phyloP scores from a whole-genome alignment of 1,284 basidiomycete species.

The Tilletia walkeri region DNA sequence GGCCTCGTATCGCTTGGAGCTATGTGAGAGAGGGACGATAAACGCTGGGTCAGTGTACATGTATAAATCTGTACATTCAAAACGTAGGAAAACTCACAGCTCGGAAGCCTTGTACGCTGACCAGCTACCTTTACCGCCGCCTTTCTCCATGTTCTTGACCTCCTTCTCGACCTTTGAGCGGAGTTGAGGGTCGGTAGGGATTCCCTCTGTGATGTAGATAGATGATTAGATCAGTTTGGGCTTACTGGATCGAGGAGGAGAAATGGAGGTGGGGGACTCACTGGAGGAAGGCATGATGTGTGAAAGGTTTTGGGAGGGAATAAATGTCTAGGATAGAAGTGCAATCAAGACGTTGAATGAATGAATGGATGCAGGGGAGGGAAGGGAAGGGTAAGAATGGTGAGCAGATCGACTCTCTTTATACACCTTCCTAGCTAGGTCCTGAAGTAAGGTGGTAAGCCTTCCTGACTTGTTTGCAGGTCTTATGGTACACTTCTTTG shows the following conservation, averaged over 20 bases:
- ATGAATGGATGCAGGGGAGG: too few species aligned
- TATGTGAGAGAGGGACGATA: not conserved
- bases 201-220: not conserved
- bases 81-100: not conserved
- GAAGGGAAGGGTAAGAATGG: too few species aligned
- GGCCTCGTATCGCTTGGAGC: conserved; percentile 15
- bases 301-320: too few species aligned
- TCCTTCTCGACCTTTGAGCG: conserved; percentile 30
- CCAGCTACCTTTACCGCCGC: conserved; percentile 58
- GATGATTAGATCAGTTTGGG: not conserved
- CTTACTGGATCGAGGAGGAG: not conserved
- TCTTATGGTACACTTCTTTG: too few species aligned
- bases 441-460: too few species aligned
- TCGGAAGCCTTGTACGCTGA: conserved; percentile 55
- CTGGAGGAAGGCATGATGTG: not conserved
- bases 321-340: not conserved
- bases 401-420: too few species aligned
- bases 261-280: not conserved
- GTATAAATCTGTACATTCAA: not conserved
- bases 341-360: not conserved
- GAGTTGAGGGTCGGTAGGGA: conserved; percentile 10
- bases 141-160: conserved; percentile 57
- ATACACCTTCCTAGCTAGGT: too few species aligned
- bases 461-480: too few species aligned
- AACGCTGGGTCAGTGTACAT: not conserved